Evolutionary conservation across 257 asterid genomes (phyloP).

Genomic region (Henckelia pumila): DNA sequence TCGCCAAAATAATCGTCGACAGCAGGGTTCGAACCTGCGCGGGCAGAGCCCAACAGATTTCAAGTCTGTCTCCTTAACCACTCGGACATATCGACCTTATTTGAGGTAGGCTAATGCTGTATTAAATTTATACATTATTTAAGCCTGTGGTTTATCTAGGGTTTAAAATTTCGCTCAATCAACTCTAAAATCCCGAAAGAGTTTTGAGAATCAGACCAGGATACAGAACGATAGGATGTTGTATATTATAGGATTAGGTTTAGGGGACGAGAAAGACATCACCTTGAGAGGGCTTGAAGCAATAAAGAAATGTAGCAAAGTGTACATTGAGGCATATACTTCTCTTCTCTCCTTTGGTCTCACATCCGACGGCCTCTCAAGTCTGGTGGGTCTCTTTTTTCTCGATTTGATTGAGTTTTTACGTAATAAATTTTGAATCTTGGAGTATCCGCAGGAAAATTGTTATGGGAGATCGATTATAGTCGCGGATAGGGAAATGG

Average conservation of each 20-base stretch:
- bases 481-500: conserved; percentile 80
- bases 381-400: conserved; percentile 38
- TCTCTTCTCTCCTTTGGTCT: conserved; percentile 92
- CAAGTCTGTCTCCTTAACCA: conserved; percentile 89
- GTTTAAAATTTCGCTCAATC: too few relatives aligned
- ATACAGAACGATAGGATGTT: conserved; percentile 37
- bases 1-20: conserved; percentile 42
- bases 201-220: background rate
- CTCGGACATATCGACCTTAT: conserved; percentile 64
- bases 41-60: conserved; percentile 88
- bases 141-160: too few relatives aligned
- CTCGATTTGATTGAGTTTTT: background rate
- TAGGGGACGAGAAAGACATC: conserved; percentile 86
- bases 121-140: too few relatives aligned
- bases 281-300: conserved; percentile 87
- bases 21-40: conserved; percentile 89
- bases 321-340: conserved; percentile 90
- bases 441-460: conserved; percentile 52
- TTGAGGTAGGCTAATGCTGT: too few relatives aligned
- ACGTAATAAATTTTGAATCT: conserved; percentile 23
- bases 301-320: conserved; percentile 59
- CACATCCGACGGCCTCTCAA: conserved; percentile 66
- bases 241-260: conserved; percentile 75
- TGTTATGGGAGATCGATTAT: conserved; percentile 66
- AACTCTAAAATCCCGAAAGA: background rate